Conservation (phyloP, 306 rosid species). For the Vigna trinervia region DNA sequence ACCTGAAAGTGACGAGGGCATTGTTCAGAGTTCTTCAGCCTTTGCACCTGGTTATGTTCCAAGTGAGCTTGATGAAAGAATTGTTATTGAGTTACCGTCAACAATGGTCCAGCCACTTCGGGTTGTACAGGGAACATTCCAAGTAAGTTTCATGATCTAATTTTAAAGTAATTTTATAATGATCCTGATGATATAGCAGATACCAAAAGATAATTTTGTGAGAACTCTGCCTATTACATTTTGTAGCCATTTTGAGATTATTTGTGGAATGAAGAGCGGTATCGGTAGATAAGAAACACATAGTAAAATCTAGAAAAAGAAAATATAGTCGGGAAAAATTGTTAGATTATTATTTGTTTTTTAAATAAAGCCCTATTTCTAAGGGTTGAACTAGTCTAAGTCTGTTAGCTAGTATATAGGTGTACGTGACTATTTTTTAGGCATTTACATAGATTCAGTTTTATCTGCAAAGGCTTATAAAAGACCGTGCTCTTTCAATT, state of each 20-base stretch:
- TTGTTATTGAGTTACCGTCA: conserved; percentile 86
- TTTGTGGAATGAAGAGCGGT: not conserved
- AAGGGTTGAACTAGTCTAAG: too few species aligned
- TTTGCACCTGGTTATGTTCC: conserved; percentile 86
- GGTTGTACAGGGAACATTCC: conserved; percentile 88
- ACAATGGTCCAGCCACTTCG: conserved; percentile 92
- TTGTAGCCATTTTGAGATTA: too few species aligned
- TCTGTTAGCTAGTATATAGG: too few species aligned
- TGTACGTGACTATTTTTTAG: too few species aligned
- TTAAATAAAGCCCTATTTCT: too few species aligned
- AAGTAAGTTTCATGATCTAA: conserved; percentile 63
- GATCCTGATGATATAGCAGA: conserved; percentile 33
- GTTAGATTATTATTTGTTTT: too few species aligned
- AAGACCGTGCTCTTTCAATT: too few species aligned
- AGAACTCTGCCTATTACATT: not conserved
- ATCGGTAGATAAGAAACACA: not conserved
- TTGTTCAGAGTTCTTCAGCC: conserved; percentile 66
- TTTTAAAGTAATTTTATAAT: conserved; percentile 29
- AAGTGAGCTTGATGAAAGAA: conserved; percentile 89
- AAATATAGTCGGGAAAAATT: too few species aligned
- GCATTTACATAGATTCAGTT: too few species aligned
- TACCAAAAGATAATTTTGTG: conserved; percentile 21
- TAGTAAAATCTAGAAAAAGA: too few species aligned
- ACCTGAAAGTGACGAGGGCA: conserved; percentile 58
- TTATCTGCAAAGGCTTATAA: too few species aligned